These are phyloP conservation scores for Solanum bukasovii DNA, from an alignment of 257 asterid species.

Conservation along the genomic window DNA sequence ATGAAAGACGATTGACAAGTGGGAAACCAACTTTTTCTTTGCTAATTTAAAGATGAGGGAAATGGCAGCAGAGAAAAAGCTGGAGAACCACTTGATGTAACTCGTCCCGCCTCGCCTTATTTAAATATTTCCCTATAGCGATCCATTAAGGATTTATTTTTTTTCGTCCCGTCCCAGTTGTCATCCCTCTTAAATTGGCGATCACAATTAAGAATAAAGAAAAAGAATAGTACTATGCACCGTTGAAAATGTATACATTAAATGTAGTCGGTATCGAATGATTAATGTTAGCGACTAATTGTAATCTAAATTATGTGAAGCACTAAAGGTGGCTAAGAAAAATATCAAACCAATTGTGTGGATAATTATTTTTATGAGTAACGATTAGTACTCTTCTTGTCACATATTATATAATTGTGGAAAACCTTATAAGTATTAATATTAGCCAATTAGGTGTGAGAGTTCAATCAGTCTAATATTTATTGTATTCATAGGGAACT, in stretches of 20 bases:
- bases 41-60: background rate
- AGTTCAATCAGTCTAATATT: no score
- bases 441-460: no score
- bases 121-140: background rate
- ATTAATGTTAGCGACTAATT: background rate
- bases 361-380: background rate
- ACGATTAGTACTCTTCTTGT: no score
- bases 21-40: background rate
- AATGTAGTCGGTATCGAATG: background rate
- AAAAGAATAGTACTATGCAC: background rate
- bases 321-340: background rate
- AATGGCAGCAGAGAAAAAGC: background rate
- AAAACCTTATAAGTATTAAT: no score
- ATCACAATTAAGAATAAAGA: background rate
- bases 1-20: background rate
- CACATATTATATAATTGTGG: background rate
- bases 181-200: background rate
- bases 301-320: background rate
- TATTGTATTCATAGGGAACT: no score
- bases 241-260: background rate
- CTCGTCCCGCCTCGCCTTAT: background rate
- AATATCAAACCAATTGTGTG: background rate
- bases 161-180: background rate
- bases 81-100: background rate
- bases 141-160: no score